Evolutionary conservation across 768 basidiomycete genomes (phyloP).

Genomic region (Mycena rebaudengoi): DNA sequence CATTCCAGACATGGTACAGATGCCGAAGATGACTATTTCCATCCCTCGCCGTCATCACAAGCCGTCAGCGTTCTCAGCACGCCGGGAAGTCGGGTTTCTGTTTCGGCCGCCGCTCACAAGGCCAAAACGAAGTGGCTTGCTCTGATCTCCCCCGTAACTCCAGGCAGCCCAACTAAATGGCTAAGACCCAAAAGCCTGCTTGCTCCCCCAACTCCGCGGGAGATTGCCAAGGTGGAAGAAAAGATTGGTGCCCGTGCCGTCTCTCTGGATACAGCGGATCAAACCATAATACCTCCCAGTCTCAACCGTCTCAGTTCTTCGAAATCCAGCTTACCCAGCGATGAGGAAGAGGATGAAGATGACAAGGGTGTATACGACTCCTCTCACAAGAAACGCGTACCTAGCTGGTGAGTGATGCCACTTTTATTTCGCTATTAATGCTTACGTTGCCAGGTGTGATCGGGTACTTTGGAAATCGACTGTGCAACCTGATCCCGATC

Average conservation of each 20-base stretch:
- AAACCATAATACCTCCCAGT: slow-evolving; percentile 32
- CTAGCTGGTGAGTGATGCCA: slow-evolving; percentile 69
- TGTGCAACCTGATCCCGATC: slow-evolving; percentile 54
- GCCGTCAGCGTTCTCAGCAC: slow-evolving; percentile 30
- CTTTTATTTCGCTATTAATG: background rate
- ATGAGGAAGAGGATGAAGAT: slow-evolving; percentile 48
- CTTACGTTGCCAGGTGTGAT: slow-evolving; percentile 70
- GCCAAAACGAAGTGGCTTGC: slow-evolving; percentile 66
- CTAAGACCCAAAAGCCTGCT: slow-evolving; percentile 31
- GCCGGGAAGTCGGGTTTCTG: slow-evolving; percentile 47
- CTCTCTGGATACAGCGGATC: slow-evolving; percentile 20
- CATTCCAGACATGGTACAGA: slow-evolving; percentile 51
- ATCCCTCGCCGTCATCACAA: slow-evolving; percentile 38
- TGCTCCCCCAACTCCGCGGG: slow-evolving; percentile 6
- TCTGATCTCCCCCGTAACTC: slow-evolving; percentile 49
- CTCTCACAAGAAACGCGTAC: slow-evolving; percentile 82
- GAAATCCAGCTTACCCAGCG: slow-evolving; percentile 46
- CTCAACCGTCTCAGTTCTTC: slow-evolving; percentile 39
- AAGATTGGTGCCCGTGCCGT: background rate
- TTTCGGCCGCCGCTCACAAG: slow-evolving; percentile 55
- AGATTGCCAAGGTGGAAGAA: slow-evolving; percentile 10
- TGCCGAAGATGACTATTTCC: slow-evolving; percentile 50
- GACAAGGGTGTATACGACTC: slow-evolving; percentile 81
- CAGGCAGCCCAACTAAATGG: slow-evolving; percentile 41
- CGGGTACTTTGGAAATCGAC: slow-evolving; percentile 86